phyloP scores from a whole-genome alignment of 225 moss, liverwort and hornwort genomes.

The Pleurozium schreberi region DNA sequence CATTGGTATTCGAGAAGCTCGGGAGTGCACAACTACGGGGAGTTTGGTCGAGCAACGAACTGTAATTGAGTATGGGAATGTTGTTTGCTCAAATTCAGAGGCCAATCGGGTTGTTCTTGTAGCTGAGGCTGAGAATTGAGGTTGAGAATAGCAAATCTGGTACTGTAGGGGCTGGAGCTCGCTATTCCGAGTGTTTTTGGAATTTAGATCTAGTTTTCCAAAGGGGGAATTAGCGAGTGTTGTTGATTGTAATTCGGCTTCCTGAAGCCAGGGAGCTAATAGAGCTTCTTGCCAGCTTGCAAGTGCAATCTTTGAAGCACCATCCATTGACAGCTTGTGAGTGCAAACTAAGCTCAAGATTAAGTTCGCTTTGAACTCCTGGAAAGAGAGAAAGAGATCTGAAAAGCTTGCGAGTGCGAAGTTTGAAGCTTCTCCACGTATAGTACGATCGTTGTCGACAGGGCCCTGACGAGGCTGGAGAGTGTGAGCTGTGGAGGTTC shows the following conservation, averaged over 20 bases:
- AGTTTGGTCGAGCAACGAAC: background rate
- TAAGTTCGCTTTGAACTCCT: background rate
- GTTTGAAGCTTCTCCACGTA: background rate
- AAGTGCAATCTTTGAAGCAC: background rate
- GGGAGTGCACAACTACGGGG: background rate
- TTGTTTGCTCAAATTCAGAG: background rate
- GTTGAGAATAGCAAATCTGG: constrained; percentile 9
- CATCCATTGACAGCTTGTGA: background rate
- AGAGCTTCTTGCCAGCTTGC: background rate
- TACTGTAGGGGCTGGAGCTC: background rate
- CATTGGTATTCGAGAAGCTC: background rate
- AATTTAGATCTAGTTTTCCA: constrained; percentile 9
- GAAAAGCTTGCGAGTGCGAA: no score
- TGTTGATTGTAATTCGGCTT: background rate
- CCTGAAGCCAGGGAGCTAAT: background rate
- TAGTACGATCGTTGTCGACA: background rate
- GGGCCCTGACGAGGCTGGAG: background rate
- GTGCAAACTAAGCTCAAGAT: background rate
- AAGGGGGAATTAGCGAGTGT: background rate
- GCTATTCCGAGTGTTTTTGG: background rate
- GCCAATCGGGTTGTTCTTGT: background rate
- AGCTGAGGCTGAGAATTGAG: background rate
- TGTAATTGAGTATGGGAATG: background rate
- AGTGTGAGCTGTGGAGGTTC: background rate
- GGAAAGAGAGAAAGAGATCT: no score